A percentile compares a stretch with the other conserved stretches of the same genome.
phyloP scores from a whole-genome alignment of 352 stramenopile species.

The Aphanomyces invadans region DNA sequence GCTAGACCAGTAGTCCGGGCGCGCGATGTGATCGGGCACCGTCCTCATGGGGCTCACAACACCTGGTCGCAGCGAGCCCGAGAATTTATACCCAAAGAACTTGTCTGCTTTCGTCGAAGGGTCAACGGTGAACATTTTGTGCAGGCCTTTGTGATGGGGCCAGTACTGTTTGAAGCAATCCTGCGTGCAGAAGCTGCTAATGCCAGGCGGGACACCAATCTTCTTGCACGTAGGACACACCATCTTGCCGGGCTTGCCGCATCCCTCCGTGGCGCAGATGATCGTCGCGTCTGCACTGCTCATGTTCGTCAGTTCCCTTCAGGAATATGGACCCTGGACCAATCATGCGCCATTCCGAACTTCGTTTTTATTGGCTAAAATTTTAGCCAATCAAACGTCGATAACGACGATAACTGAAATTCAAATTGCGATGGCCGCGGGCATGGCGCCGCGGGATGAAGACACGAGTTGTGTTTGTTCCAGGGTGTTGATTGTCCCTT shows the following conservation, averaged over 20 bases:
- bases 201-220: constrained; percentile 72
- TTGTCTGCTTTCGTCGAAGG: constrained; percentile 38
- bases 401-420: too few species aligned
- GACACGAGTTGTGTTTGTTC: too few species aligned
- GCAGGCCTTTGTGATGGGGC: constrained; percentile 91
- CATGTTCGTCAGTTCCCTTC: neutral
- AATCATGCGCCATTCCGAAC: neutral
- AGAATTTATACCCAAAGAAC: constrained; percentile 77
- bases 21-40: constrained; percentile 68
- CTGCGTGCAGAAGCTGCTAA: constrained; percentile 91
- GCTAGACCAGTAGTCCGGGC: constrained; percentile 89
- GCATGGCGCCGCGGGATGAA: too few species aligned
- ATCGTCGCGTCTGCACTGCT: constrained; percentile 3
- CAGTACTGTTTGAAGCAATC: constrained; percentile 97
- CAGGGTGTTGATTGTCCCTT: neutral
- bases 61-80: constrained; percentile 73
- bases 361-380: constrained; percentile 6
- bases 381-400: neutral
- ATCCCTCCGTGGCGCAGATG: constrained; percentile 65
- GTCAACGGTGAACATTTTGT: constrained; percentile 89
- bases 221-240: constrained; percentile 89
- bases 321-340: neutral
- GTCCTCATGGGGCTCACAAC: constrained; percentile 66
- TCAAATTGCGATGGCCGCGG: too few species aligned
- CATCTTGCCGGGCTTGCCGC: constrained; percentile 73